Evolutionary conservation across 129 eudicot species (phyloP).

Genomic region (Artemisia argyi): DNA sequence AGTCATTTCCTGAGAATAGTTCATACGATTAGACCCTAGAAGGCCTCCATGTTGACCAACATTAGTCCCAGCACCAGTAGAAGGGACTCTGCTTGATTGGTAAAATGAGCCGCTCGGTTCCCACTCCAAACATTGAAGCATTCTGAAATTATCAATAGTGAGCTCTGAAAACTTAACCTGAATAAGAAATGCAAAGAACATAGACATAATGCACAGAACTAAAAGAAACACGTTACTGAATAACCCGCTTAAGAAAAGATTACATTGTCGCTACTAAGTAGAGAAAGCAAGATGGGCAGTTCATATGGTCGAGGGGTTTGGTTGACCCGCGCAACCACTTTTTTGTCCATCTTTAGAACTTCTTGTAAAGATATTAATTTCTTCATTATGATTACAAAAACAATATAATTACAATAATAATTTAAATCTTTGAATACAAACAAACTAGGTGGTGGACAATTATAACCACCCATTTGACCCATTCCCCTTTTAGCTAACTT

Average conservation of each 20-base stretch:
- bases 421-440: too few relatives aligned
- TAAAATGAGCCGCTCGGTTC: slow-evolving; percentile 88
- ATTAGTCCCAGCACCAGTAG: slow-evolving; percentile 17
- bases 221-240: not conserved
- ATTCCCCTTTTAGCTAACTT: too few relatives aligned
- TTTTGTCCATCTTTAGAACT: not conserved
- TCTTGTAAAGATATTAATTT: not conserved
- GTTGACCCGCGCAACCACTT: not conserved
- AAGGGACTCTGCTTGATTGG: slow-evolving; percentile 44
- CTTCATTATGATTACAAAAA: not conserved
- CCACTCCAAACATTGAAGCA: slow-evolving; percentile 90
- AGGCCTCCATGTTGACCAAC: slow-evolving; percentile 49
- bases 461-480: too few relatives aligned
- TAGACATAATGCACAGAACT: not conserved
- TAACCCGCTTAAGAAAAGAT: not conserved
- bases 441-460: too few relatives aligned
- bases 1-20: slow-evolving; percentile 52
- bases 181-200: slow-evolving; percentile 6
- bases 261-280: not conserved
- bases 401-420: not conserved
- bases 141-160: slow-evolving; percentile 65
- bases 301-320: not conserved
- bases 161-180: slow-evolving; percentile 88
- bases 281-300: not conserved
- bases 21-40: slow-evolving; percentile 44